phyloP scores from a whole-genome alignment of 2,329 filamentous ascomycete genomes.

The Cercospora nicotianae region DNA sequence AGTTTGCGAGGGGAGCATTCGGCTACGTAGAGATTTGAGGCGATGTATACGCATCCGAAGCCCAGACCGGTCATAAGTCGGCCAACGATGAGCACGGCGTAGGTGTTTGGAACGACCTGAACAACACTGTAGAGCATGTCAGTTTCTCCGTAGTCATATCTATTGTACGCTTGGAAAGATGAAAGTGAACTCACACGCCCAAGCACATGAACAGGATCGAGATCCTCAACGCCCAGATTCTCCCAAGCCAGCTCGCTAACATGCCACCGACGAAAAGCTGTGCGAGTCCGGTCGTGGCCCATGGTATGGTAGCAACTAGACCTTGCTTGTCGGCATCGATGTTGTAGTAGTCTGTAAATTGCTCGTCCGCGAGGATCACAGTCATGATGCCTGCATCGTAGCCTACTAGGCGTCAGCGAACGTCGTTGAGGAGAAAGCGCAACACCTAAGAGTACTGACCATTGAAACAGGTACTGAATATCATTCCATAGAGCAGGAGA shows the following conservation, averaged over 20 bases:
- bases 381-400: constrained; percentile 49
- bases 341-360: constrained; percentile 45
- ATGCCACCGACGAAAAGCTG: constrained; percentile 45
- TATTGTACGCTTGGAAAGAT: not conserved
- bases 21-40: constrained; percentile 46
- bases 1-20: constrained; percentile 45
- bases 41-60: constrained; percentile 47
- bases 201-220: constrained; percentile 44
- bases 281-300: constrained; percentile 45
- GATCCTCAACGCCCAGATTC: constrained; percentile 45
- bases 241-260: constrained; percentile 41
- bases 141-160: not conserved
- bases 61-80: constrained; percentile 45
- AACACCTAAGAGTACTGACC: constrained; percentile 25
- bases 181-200: constrained; percentile 34
- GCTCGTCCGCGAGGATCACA: constrained; percentile 46
- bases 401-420: not conserved
- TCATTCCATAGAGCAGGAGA: constrained; percentile 43
- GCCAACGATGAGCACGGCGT: constrained; percentile 44
- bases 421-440: not conserved
- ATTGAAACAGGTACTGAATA: constrained; percentile 46
- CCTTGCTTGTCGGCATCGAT: constrained; percentile 41
- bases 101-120: constrained; percentile 46
- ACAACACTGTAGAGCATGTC: constrained; percentile 35
- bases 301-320: constrained; percentile 45